A percentile compares a stretch with the other conserved stretches of the same genome.
These are phyloP conservation scores for Volvariella surrecta DNA, from an alignment of 1,284 basidiomycete genomes.

Conservation along the genomic window DNA sequence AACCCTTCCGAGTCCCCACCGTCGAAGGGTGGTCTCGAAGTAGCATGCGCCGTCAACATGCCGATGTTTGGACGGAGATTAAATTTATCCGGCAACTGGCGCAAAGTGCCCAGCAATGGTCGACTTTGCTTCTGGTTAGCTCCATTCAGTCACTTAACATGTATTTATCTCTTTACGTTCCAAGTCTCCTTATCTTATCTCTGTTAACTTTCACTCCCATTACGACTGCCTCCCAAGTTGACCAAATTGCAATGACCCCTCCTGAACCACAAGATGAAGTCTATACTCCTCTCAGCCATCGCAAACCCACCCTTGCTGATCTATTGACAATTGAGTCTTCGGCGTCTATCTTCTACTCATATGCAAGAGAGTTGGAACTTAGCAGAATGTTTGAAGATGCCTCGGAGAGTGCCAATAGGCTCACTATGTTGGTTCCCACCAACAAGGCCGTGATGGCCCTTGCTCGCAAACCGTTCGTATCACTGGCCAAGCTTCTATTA, in stretches of 20 bases:
- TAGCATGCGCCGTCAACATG: too few relatives aligned
- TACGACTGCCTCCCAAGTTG: not conserved
- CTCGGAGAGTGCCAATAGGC: constrained; percentile 15
- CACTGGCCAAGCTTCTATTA: not conserved
- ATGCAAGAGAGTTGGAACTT: constrained; percentile 61
- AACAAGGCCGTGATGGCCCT: constrained; percentile 79
- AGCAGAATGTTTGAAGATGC: constrained; percentile 40
- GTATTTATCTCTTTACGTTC: too few relatives aligned
- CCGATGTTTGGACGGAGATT: too few relatives aligned
- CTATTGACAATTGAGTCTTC: constrained; percentile 64
- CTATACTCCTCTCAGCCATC: not conserved
- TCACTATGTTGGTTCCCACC: constrained; percentile 63
- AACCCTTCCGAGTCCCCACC: too few relatives aligned
- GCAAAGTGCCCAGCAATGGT: too few relatives aligned
- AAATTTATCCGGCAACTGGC: too few relatives aligned
- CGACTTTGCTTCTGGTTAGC: too few relatives aligned
- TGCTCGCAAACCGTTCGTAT: constrained; percentile 63
- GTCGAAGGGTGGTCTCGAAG: too few relatives aligned
- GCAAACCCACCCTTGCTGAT: constrained; percentile 36
- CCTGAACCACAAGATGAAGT: not conserved
- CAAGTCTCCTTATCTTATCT: too few relatives aligned
- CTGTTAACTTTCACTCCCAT: not conserved
- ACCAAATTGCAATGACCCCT: not conserved
- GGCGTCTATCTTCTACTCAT: constrained; percentile 73
- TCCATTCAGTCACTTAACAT: too few relatives aligned